A percentile compares a stretch with the other conserved stretches of the same genome.
These are phyloP conservation scores for Fusarium redolens DNA, from an alignment of 2,329 filamentous ascomycete genomes.

Conservation along the genomic window DNA sequence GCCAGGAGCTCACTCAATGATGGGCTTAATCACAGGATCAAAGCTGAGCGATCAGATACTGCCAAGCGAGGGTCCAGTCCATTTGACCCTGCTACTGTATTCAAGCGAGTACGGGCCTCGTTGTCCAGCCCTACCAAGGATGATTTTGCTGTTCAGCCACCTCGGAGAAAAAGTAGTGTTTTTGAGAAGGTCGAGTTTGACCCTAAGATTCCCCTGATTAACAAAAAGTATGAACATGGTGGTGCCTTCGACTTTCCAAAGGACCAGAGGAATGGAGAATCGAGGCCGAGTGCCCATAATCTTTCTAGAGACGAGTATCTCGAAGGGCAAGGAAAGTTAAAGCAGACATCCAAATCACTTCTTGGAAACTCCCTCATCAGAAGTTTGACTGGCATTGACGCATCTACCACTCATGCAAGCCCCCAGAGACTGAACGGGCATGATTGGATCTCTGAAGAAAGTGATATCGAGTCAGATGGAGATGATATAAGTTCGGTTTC, in stretches of 20 bases:
- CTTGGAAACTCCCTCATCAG: slow-evolving; percentile 44
- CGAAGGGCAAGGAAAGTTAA: slow-evolving; percentile 58
- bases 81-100: slow-evolving; percentile 68
- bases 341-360: slow-evolving; percentile 49
- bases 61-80: slow-evolving; percentile 67
- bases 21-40: slow-evolving; percentile 49
- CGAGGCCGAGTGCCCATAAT: slow-evolving; percentile 47
- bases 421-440: slow-evolving; percentile 52
- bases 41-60: slow-evolving; percentile 47
- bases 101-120: slow-evolving; percentile 66
- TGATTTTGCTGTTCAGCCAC: slow-evolving; percentile 36
- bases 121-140: slow-evolving; percentile 44
- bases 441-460: slow-evolving; percentile 59
- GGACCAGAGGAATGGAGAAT: slow-evolving; percentile 46
- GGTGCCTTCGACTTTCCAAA: slow-evolving; percentile 63
- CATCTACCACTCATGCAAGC: slow-evolving; percentile 46
- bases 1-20: slow-evolving; percentile 65
- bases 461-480: slow-evolving; percentile 66
- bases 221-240: slow-evolving; percentile 68
- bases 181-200: slow-evolving; percentile 68
- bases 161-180: slow-evolving; percentile 56
- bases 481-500: slow-evolving; percentile 64
- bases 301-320: slow-evolving; percentile 62
- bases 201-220: slow-evolving; percentile 63
- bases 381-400: slow-evolving; percentile 43